phyloP scores from a whole-genome alignment of 2,329 filamentous ascomycete genomes.

The Westerdykella sp. region DNA sequence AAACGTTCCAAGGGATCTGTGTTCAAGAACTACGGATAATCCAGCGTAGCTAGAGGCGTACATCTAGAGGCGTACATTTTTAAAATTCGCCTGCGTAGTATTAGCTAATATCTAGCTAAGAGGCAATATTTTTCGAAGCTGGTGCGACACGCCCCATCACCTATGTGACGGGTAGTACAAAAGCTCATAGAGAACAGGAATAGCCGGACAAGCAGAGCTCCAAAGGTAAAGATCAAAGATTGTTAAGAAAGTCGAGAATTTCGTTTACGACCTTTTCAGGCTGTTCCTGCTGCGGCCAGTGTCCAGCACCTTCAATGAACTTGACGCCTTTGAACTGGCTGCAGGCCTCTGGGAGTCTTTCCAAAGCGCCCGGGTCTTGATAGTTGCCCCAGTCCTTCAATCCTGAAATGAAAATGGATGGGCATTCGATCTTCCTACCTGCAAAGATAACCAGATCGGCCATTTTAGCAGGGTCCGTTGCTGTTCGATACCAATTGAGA shows the following conservation, averaged over 20 bases:
- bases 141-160: too few relatives aligned
- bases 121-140: too few relatives aligned
- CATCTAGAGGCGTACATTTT: too few relatives aligned
- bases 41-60: too few relatives aligned
- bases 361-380: constrained; percentile 59
- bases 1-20: too few relatives aligned
- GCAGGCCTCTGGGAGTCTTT: constrained; percentile 51
- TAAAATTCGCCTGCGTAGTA: too few relatives aligned
- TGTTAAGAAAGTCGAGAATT: constrained; percentile 41
- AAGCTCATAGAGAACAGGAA: not conserved
- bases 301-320: constrained; percentile 56
- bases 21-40: too few relatives aligned
- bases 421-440: constrained; percentile 56
- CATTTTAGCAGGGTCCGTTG: constrained; percentile 45
- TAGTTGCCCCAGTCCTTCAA: constrained; percentile 61
- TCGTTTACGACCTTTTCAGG: constrained; percentile 48
- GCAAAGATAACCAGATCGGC: constrained; percentile 55
- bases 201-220: not conserved
- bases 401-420: constrained; percentile 57
- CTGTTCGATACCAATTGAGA: constrained; percentile 61
- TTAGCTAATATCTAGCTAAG: too few relatives aligned
- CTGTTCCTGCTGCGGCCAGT: constrained; percentile 66
- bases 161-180: too few relatives aligned
- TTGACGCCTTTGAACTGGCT: constrained; percentile 48
- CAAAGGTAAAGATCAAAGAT: constrained; percentile 6